Evolutionary conservation across 345 rosid genomes (phyloP).

Genomic region (Dipteronia dyeriana): DNA sequence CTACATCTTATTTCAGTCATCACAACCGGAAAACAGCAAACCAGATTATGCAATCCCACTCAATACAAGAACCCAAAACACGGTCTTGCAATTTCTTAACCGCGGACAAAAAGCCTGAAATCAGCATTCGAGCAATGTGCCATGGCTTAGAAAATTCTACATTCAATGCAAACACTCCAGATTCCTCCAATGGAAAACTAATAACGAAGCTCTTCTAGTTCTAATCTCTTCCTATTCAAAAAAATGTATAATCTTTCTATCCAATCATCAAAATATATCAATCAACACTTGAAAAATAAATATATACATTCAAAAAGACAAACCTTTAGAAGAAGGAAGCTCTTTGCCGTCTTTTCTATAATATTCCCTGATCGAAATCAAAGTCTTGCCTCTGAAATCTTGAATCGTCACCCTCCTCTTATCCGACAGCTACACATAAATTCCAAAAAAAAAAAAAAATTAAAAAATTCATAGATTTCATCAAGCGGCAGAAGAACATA

Average conservation of each 20-base stretch:
- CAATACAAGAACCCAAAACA: too few species aligned
- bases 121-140: too few species aligned
- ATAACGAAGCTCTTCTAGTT: too few species aligned
- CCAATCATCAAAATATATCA: not conserved
- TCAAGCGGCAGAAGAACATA: too few species aligned
- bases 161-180: not conserved
- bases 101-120: not conserved
- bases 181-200: not conserved
- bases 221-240: not conserved
- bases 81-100: too few species aligned
- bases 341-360: slow-evolving; percentile 81
- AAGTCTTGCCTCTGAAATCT: slow-evolving; percentile 71
- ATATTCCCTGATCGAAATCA: slow-evolving; percentile 88
- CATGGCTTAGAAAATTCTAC: too few species aligned
- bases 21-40: not conserved
- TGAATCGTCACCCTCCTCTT: slow-evolving; percentile 88
- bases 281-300: not conserved
- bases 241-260: not conserved
- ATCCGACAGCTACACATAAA: slow-evolving; percentile 49
- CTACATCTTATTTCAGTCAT: not conserved
- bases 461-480: too few species aligned
- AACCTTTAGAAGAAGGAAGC: slow-evolving; percentile 87
- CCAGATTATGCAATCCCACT: not conserved
- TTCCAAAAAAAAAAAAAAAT: not conserved
- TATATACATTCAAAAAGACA: not conserved